These are phyloP conservation scores for Geotrichum aggregatum DNA, from an alignment of 1,139 yeast species.

Conservation along the genomic window DNA sequence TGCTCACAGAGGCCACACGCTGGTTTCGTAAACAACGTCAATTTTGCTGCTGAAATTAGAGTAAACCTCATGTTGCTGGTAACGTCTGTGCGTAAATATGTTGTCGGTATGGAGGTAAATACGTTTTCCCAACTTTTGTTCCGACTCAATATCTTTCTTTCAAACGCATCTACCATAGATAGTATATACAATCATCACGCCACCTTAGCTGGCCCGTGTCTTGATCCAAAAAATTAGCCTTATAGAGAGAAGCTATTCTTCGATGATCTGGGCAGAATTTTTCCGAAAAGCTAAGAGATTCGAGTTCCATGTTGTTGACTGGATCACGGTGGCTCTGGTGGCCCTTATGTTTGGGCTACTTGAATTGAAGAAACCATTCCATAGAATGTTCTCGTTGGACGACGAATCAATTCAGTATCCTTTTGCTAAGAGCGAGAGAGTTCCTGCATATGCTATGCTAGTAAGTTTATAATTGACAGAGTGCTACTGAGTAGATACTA, in stretches of 20 bases:
- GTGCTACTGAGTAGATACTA: neutral
- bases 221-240: no score
- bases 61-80: neutral
- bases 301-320: conserved; percentile 15
- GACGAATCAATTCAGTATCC: conserved; percentile 49
- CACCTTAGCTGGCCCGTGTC: no score
- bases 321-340: conserved; percentile 11
- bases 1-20: conserved; percentile 74
- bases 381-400: conserved; percentile 34
- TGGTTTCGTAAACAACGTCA: conserved; percentile 69
- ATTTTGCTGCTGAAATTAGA: conserved; percentile 5
- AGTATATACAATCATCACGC: no score
- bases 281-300: no score
- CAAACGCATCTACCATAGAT: no score
- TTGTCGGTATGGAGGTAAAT: no score
- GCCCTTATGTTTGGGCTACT: conserved; percentile 4
- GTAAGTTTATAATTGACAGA: conserved; percentile 6
- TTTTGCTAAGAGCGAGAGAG: conserved; percentile 49
- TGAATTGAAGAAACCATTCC: conserved; percentile 33
- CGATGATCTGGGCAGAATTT: no score
- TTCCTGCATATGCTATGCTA: conserved; percentile 37
- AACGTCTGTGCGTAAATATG: no score
- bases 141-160: no score
- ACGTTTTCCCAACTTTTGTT: no score
- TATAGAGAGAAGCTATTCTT: no score